Base-by-base conservation (phyloP, 192 early-diverging fungal genomes). In the Backusella tuberculispora region DNA sequence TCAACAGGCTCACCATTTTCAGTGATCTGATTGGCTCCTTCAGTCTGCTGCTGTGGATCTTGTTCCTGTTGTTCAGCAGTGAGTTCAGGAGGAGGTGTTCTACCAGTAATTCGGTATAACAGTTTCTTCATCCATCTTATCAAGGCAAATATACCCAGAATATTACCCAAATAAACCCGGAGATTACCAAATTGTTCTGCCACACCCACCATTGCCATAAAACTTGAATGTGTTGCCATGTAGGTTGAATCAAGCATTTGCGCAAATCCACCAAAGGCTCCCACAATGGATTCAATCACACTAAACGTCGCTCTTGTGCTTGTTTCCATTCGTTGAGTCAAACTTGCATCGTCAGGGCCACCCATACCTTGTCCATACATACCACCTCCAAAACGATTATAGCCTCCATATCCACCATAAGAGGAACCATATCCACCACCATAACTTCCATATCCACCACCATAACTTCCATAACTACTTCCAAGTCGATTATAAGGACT, bases 211-310 rank as follows among this genome's bases (percentile, higher is more conserved):
- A 99, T 96, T n/a, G 96, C 95, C 94, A 97, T 93, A 74, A 95
- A 94, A 17, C 87, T 92, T 7, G 93, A 94, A 80, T 97, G 95
- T 0, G 98, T 99, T n/a, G 98, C 96, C 86, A 96, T 93, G 78
- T 96, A 98, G 6, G 98, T 99, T 4, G 95, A 96, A 72, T 98
- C 98, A 34, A 99, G 89, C 98, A 99, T 98, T 68, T 95, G 95
- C 12, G 96, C 90, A 85, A 99, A 98, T 12, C 97, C 97, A 40
- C 93, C 96, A 89, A 99, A 99, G 0, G 96, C 95, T 47, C 95
- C 94, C 5, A 99, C 97, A 53, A 99, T 86, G 6, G 91, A 91
- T 73, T 98, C 95, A 24, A 99, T 92, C 21, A 95, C 83, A 77
- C 94, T 89, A 76, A 99, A 99, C 3, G 97, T 94, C 29, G 96